Percentiles rank a stretch among this genome's conserved stretches.
Evolutionary conservation across 768 basidiomycete genomes (phyloP).

Genomic region (Tulasnella calospora): DNA sequence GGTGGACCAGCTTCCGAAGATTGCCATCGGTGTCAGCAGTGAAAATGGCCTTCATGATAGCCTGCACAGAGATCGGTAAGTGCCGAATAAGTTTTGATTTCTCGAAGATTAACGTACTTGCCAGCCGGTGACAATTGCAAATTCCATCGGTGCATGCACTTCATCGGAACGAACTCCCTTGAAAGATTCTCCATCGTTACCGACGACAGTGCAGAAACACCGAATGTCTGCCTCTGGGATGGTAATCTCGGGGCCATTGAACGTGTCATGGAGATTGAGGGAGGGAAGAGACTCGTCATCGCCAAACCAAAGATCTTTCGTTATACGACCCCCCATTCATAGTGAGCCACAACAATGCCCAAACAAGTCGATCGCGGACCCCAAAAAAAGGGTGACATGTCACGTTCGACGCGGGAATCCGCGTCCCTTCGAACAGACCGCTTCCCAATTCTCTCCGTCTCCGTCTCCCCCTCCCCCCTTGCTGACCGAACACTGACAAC

Average conservation of each 20-base stretch:
- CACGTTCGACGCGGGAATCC: no score
- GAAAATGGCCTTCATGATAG: conserved; percentile 99
- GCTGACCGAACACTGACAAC: no score
- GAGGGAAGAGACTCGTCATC: conserved; percentile 69
- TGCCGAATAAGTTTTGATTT: conserved; percentile 7
- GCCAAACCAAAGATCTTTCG: conserved; percentile 98
- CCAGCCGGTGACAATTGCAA: no score
- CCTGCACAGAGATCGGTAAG: conserved; percentile 44
- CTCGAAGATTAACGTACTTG: no score
- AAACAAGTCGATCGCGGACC: no score
- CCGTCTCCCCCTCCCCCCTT: no score
- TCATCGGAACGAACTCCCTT: conserved; percentile 60
- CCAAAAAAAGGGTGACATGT: no score
- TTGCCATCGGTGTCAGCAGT: conserved; percentile 87
- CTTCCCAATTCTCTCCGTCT: no score
- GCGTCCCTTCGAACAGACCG: no score
- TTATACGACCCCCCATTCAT: no score
- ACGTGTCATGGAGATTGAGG: conserved; percentile 75
- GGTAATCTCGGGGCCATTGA: conserved; percentile 78
- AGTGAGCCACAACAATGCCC: no score
- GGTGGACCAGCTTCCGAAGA: conserved; percentile 89
- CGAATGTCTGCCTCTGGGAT: conserved; percentile 69
- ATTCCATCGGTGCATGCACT: conserved; percentile 81
- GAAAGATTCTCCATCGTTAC: conserved; percentile 88
- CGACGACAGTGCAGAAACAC: conserved; percentile 90